Conservation (phyloP, 1,284 basidiomycete genomes). For the Apiotrichum gracile region DNA sequence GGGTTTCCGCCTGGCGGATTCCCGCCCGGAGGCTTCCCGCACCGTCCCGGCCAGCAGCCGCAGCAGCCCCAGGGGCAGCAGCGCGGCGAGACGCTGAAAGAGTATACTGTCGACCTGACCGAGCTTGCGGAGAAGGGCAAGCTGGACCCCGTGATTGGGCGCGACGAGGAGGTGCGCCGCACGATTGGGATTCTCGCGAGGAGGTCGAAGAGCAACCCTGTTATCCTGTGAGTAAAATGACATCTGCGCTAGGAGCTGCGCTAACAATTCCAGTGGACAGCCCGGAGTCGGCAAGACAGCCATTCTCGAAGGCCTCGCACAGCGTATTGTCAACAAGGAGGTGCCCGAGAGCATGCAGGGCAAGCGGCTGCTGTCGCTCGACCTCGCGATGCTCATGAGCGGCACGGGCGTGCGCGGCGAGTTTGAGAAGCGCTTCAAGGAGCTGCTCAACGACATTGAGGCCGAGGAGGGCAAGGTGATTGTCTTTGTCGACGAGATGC, state of each 20-base stretch:
- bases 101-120: conserved; percentile 79
- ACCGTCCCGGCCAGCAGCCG: conserved; percentile 13
- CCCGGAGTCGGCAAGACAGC: conserved; percentile 89
- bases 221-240: too few species aligned
- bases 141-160: conserved; percentile 81
- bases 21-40: conserved; percentile 12
- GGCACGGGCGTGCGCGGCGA: conserved; percentile 83
- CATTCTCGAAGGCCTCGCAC: conserved; percentile 80
- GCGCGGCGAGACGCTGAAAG: conserved; percentile 75
- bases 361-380: conserved; percentile 74
- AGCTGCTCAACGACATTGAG: conserved; percentile 77
- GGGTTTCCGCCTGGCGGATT: too few species aligned
- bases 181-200: conserved; percentile 66
- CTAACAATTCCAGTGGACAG: too few species aligned
- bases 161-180: conserved; percentile 84
- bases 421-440: conserved; percentile 89
- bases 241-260: too few species aligned
- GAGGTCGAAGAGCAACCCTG: conserved; percentile 81
- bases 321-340: conserved; percentile 79
- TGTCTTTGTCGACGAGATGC: conserved; percentile 88
- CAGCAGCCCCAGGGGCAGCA: conserved; percentile 36
- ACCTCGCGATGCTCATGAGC: conserved; percentile 72
- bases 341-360: conserved; percentile 82
- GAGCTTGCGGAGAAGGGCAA: conserved; percentile 76
- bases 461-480: conserved; percentile 63